A percentile compares a stretch with the other conserved stretches of the same genome.
Conservation (phyloP, 176 grass and related monocot genomes). For the Triticum dicoccoides region DNA sequence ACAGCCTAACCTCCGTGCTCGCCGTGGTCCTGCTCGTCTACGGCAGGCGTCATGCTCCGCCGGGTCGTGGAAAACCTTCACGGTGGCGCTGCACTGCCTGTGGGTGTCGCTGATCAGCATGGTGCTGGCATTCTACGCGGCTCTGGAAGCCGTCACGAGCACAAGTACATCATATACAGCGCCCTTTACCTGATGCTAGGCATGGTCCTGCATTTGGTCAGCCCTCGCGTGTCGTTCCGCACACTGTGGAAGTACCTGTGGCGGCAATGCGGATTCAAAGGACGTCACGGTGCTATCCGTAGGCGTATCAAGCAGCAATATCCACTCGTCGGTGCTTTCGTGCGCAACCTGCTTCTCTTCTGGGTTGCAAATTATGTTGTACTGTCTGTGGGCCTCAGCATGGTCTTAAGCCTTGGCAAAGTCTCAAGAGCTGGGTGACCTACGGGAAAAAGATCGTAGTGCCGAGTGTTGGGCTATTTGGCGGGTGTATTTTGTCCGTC, state of each 20-base stretch:
- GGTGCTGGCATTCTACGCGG: constrained; percentile 5
- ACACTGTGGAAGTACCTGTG: neutral
- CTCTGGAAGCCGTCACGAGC: neutral
- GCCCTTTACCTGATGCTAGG: rapidly evolving
- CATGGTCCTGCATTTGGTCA: rapidly evolving
- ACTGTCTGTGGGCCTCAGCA: too few species aligned
- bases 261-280: neutral
- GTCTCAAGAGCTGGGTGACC: too few species aligned
- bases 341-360: neutral
- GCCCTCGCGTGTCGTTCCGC: rapidly evolving
- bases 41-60: neutral
- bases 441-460: too few species aligned
- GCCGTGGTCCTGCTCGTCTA: neutral
- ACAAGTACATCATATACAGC: neutral
- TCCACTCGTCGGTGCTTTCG: neutral
- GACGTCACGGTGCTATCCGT: neutral
- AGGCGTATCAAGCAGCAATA: neutral
- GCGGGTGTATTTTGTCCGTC: too few species aligned
- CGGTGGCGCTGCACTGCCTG: neutral
- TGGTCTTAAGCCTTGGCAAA: too few species aligned
- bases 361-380: neutral
- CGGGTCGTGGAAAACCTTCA: neutral
- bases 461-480: too few species aligned
- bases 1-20: neutral
- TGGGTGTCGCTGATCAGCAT: neutral